Evolutionary conservation across 768 basidiomycete genomes (phyloP).

Genomic region (Pleurotus eryngii): DNA sequence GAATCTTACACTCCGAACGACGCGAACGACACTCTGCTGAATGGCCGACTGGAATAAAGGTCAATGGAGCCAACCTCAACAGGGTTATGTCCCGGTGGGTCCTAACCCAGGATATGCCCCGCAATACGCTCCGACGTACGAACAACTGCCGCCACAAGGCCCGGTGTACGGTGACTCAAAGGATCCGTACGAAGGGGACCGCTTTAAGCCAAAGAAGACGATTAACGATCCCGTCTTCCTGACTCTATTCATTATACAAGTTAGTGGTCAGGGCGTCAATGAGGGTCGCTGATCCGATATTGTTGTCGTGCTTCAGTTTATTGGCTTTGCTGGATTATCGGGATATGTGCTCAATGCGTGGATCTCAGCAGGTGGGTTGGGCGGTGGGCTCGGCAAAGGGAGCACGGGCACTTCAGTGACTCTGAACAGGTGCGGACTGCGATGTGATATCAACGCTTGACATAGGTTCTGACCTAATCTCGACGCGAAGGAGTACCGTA

Average conservation of each 20-base stretch:
- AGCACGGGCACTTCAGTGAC: slow-evolving; percentile 54
- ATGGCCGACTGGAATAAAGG: slow-evolving; percentile 3
- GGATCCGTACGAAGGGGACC: slow-evolving; percentile 55
- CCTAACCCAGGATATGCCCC: slow-evolving; percentile 17
- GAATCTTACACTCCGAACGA: background rate
- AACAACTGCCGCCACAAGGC: slow-evolving; percentile 17
- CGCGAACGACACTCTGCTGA: slow-evolving; percentile 1
- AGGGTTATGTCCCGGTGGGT: background rate
- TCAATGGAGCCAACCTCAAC: slow-evolving; percentile 8
- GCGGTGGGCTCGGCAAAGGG: slow-evolving; percentile 63
- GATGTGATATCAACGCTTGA: too few species aligned
- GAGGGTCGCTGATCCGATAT: background rate
- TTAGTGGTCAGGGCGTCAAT: slow-evolving; percentile 18
- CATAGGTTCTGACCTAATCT: background rate
- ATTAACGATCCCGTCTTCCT: slow-evolving; percentile 74
- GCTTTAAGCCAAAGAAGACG: slow-evolving; percentile 65
- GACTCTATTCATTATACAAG: slow-evolving; percentile 68
- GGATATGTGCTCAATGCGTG: slow-evolving; percentile 63
- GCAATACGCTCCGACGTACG: slow-evolving; percentile 18
- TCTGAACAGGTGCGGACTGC: slow-evolving; percentile 53
- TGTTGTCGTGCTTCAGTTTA: slow-evolving; percentile 36
- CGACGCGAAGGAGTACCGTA: slow-evolving; percentile 55
- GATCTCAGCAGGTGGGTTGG: slow-evolving; percentile 61
- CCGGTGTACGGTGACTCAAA: slow-evolving; percentile 35
- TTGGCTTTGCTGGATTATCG: slow-evolving; percentile 67